Base-by-base conservation (phyloP, 352 stramenopile species). In the Globisporangium heterothallicum region DNA sequence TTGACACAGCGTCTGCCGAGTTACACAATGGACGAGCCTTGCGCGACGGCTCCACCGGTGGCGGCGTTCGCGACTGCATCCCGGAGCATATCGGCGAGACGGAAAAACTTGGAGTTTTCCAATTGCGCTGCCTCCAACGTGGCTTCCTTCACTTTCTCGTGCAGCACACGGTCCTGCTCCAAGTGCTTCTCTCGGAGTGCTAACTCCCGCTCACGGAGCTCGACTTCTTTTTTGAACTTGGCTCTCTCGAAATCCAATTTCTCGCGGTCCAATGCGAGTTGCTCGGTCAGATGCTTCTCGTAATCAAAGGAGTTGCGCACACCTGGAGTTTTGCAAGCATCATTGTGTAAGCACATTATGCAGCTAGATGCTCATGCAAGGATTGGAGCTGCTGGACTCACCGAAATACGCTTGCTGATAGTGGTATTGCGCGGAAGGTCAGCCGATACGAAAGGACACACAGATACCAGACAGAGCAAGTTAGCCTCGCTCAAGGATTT, bases 221-320 rank as follows among this genome's bases (percentile, higher is more conserved):
- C 81, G 16, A 86, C 69, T 53, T 89, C 68, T 52, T 86, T 88
- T 52, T 86, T 79, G 53, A 88, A 87, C 35, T 76, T 74, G 43
- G 64, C 50, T 43, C 86, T 88, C 16, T 86, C 76, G 42, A 89
- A 89, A 49, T 84, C 78, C 18, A 92, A 57, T 0, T 73, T 72
- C 53, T 92, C 76, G 35, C 73, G 81, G 36, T 89, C 77, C 26
- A 92, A 61, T 30, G 74, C 67, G 3, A 92, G 71, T 36, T 87
- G 76, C 56, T 89, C 80, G 16, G 67, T 64, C 53, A 86, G 58
- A 61, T 89, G 76, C 55, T 83, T 85, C 53, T 88, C 80, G 58
- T 89, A 86, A 63, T 88, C 78, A 27, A 86, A 86, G n/a, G 72
- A 59, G 8, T 54, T 57, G 18, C 74, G 69, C 22, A 42, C 34